Conservation (phyloP, 441 rosid genomes). For the Aleurites moluccanus region DNA sequence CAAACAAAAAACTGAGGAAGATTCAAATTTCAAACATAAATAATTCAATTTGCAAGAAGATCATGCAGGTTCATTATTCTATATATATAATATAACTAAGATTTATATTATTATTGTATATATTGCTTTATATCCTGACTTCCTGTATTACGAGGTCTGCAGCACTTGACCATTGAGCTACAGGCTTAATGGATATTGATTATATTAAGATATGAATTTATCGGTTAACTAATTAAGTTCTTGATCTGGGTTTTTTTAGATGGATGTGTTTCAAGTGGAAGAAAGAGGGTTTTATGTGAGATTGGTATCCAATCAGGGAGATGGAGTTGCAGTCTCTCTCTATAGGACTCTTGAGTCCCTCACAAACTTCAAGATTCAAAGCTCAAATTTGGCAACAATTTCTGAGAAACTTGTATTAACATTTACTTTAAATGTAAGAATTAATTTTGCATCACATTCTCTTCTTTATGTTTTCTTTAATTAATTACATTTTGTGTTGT, state of each 20-base stretch:
- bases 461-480: neutral
- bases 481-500: neutral
- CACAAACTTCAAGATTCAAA: constrained; percentile 57
- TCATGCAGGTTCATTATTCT: constrained; percentile 47
- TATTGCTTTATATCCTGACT: too few relatives aligned
- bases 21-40: constrained; percentile 22
- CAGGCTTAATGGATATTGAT: neutral
- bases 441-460: neutral
- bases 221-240: neutral
- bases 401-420: constrained; percentile 55
- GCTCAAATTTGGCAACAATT: constrained; percentile 56
- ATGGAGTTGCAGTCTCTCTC: constrained; percentile 60
- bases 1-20: constrained; percentile 28
- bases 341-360: constrained; percentile 75
- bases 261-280: constrained; percentile 72
- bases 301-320: constrained; percentile 53
- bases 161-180: neutral
- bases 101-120: too few relatives aligned
- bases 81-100: constrained; percentile 17
- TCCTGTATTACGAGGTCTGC: too few relatives aligned
- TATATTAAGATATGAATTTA: neutral
- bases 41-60: constrained; percentile 42
- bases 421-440: constrained; percentile 57
- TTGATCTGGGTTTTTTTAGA: constrained; percentile 30
- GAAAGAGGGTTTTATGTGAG: constrained; percentile 67